Conservation (phyloP, 495 filamentous ascomycete species). For the Penicillium salamii region DNA sequence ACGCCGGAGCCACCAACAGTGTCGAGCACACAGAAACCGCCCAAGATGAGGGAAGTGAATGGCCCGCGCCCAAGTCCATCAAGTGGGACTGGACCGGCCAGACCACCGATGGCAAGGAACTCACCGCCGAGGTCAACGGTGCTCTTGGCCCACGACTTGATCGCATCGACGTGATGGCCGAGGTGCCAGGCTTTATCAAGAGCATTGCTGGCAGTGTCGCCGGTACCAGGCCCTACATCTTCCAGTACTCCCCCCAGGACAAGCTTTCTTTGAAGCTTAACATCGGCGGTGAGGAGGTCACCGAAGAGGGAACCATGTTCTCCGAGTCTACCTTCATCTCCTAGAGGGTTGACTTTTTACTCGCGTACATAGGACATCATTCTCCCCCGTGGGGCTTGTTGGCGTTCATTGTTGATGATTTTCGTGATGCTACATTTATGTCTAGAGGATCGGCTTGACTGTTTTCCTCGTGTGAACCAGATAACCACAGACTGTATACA, state of each 20-base stretch:
- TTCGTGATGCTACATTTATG: slow-evolving; percentile 22
- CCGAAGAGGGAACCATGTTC: slow-evolving; percentile 76
- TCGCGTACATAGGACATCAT: slow-evolving; percentile 37
- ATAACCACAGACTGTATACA: slow-evolving; percentile 37
- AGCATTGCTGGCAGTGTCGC: slow-evolving; percentile 79
- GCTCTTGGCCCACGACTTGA: slow-evolving; percentile 69
- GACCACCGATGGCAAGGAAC: slow-evolving; percentile 69
- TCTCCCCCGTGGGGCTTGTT: slow-evolving; percentile 13
- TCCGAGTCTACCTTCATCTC: slow-evolving; percentile 93
- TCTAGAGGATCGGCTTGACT: slow-evolving; percentile 16
- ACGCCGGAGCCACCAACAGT: slow-evolving; percentile 59
- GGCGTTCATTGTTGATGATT: slow-evolving; percentile 21
- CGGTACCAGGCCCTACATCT: slow-evolving; percentile 95
- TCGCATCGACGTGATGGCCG: slow-evolving; percentile 91
- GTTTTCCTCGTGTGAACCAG: slow-evolving; percentile 17
- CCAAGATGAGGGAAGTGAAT: slow-evolving; percentile 74
- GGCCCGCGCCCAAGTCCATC: slow-evolving; percentile 78
- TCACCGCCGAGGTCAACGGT: slow-evolving; percentile 67
- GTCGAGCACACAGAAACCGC: slow-evolving; percentile 65
- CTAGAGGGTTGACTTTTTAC: slow-evolving; percentile 23
- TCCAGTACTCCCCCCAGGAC: slow-evolving; percentile 71
- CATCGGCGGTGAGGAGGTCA: slow-evolving; percentile 69
- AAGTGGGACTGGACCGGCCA: slow-evolving; percentile 78
- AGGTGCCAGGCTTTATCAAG: slow-evolving; percentile 95
- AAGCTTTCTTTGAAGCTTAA: slow-evolving; percentile 75